These are phyloP conservation scores for Yamadazyma diddensiae DNA, from an alignment of 1,139 yeast genomes.

Conservation along the genomic window DNA sequence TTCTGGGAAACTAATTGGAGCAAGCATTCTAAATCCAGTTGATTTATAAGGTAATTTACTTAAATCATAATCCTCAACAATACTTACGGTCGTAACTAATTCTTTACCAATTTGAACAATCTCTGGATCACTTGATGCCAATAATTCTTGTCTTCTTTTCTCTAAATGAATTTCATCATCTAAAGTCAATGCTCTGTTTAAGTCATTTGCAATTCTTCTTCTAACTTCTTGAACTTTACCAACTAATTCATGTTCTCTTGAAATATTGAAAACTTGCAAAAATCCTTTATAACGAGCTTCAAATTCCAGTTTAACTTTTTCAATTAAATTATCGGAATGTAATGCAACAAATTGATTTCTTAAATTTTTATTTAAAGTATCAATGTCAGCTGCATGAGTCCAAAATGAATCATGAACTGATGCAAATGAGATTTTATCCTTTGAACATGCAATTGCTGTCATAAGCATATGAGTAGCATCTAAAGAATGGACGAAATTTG, in stretches of 20 bases:
- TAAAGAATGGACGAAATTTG: constrained; percentile 89
- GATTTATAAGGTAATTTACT: constrained; percentile 25
- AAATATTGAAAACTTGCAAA: constrained; percentile 57
- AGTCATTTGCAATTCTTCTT: constrained; percentile 42
- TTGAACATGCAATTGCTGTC: constrained; percentile 81
- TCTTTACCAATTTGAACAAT: constrained; percentile 50
- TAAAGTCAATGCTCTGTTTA: constrained; percentile 59
- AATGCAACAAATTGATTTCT: constrained; percentile 78
- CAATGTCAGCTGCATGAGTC: constrained; percentile 92
- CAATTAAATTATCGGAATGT: constrained; percentile 72
- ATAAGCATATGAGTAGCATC: constrained; percentile 97
- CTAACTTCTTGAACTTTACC: constrained; percentile 49
- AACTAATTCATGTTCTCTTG: constrained; percentile 53
- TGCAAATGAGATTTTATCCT: constrained; percentile 71
- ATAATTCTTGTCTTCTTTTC: constrained; percentile 54
- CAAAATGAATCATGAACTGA: constrained; percentile 98
- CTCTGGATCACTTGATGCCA: constrained; percentile 51
- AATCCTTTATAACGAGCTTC: constrained; percentile 74
- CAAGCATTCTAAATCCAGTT: constrained; percentile 36
- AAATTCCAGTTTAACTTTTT: constrained; percentile 72
- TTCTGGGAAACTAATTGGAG: constrained; percentile 68
- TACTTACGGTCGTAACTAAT: constrained; percentile 74
- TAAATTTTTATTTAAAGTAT: constrained; percentile 64
- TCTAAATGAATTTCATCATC: constrained; percentile 77
- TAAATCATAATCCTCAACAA: constrained; percentile 45